Base-by-base conservation (phyloP, 2,329 filamentous ascomycete species). In the Pseudogymnoascus sp. region DNA sequence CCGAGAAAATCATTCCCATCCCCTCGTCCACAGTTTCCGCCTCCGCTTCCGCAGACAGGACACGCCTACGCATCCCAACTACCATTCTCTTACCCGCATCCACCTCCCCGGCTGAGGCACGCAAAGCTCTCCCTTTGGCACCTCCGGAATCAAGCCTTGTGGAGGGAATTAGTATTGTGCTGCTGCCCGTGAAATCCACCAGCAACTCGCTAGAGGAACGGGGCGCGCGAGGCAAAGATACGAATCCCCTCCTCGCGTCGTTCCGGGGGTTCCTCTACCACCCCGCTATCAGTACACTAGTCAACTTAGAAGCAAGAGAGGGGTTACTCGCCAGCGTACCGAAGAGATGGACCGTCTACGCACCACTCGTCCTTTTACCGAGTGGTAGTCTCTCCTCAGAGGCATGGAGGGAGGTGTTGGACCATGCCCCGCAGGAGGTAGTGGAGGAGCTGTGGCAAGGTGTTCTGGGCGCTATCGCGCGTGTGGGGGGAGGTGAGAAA, bases 321-420 rank as follows among this genome's bases (percentile, higher is more conserved):
- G n/a, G 11, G 1, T 37, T 61, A 14, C 21, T 61, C 37, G 26
- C 59, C 2, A 23, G 3, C 31, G 3, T 49, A 2, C 84, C 85
- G 0, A 84, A 81, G 67, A 75, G 84, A 65, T 88, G 83, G 78
- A 80, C 80, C 0, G 75, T 81, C 11, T 87, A 88, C 68, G 80
- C 81, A 62, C 83, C 84, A 8, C 82, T 88, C 79, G 78, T 80
- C 4, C 75, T 87, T 14, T 76, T 88, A 1, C 83, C 85, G 0
- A 78, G 80, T 0, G 83, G 83, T 26, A 83, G 83, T 66, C 86
- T 87, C 73, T 71, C 73, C 3, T 70, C 73, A 4, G 16, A 66
- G 1, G 52, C 68, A 2, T 85, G 81, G 81, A 68, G 66, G 1
- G 49, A 65, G 3, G 59, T 79, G 1, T 60, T 66, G 58, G 65